Percentiles rank a stretch among this genome's conserved stretches.
Evolutionary conservation across 2,329 filamentous ascomycete species (phyloP).

Genomic region (Nothophaeocryptopus gaeumannii): DNA sequence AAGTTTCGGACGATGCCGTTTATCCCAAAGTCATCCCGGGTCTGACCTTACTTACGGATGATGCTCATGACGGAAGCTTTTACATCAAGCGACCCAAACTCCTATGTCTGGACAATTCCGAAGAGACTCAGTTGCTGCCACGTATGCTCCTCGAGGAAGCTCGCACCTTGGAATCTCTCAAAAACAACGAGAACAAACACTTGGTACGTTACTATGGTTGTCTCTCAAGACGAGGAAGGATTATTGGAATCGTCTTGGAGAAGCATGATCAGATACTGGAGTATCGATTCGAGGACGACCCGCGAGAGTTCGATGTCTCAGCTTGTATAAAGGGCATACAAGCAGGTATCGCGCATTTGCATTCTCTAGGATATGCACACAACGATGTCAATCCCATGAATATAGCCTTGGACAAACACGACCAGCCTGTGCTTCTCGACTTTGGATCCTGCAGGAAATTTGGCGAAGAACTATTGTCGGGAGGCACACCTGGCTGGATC

Average conservation of each 20-base stretch:
- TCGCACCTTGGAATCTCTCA: constrained; percentile 3
- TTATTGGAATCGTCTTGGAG: constrained; percentile 25
- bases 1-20: neutral
- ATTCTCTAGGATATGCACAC: constrained; percentile 21
- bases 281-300: constrained; percentile 3
- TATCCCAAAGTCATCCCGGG: neutral
- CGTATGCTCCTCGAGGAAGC: constrained; percentile 7
- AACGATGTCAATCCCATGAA: constrained; percentile 38
- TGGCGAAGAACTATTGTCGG: constrained; percentile 7
- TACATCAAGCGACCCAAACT: constrained; percentile 5
- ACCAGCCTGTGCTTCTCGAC: constrained; percentile 34
- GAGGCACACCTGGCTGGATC: constrained; percentile 11
- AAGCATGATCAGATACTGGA: constrained; percentile 17
- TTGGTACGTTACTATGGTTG: constrained; percentile 27
- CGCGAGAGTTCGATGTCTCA: constrained; percentile 1
- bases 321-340: constrained; percentile 2
- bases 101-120: neutral
- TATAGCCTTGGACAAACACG: constrained; percentile 32
- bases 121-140: constrained; percentile 4
- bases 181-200: too few species aligned
- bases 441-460: constrained; percentile 16
- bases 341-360: constrained; percentile 7
- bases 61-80: neutral
- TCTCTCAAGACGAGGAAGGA: constrained; percentile 22
- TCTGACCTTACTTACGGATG: too few species aligned